Percentiles rank a stretch among this genome's conserved stretches.
Conservation (phyloP, 1,284 basidiomycete genomes). For the Trichosporon ovoides region DNA sequence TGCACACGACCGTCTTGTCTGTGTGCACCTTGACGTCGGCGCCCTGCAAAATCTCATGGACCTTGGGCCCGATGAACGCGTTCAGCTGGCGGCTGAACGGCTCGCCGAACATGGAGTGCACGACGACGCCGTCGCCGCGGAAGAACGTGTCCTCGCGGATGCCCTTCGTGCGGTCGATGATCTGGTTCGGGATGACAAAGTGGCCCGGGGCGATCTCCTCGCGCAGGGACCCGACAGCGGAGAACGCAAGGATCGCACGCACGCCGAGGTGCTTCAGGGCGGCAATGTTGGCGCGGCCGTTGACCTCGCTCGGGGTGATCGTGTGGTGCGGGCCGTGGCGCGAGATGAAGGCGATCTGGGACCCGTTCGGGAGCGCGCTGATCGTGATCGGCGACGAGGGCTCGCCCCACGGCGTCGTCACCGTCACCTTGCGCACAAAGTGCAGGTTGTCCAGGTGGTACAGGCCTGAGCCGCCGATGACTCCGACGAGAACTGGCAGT, state of each 20-base stretch:
- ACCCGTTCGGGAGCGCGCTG: slow-evolving; percentile 69
- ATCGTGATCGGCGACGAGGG: slow-evolving; percentile 90
- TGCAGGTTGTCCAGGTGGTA: slow-evolving; percentile 87
- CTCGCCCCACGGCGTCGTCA: slow-evolving; percentile 77
- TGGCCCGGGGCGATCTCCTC: slow-evolving; percentile 91
- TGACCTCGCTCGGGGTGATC: slow-evolving; percentile 68
- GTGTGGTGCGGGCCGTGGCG: slow-evolving; percentile 78
- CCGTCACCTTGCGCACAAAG: slow-evolving; percentile 59
- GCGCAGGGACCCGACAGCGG: slow-evolving; percentile 89
- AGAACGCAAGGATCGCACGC: slow-evolving; percentile 84
- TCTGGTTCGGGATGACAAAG: slow-evolving; percentile 83
- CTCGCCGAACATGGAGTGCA: slow-evolving; percentile 91
- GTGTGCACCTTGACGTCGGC: slow-evolving; percentile 63
- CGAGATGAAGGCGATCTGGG: slow-evolving; percentile 81
- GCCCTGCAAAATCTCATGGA: slow-evolving; percentile 60
- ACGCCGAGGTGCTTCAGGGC: slow-evolving; percentile 90
- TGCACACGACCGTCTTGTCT: slow-evolving; percentile 83
- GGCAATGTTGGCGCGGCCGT: slow-evolving; percentile 86
- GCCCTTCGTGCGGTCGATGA: slow-evolving; percentile 96
- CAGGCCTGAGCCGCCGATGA: slow-evolving; percentile 77
- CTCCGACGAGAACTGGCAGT: slow-evolving; percentile 68
- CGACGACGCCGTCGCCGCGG: slow-evolving; percentile 72
- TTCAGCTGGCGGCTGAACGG: slow-evolving; percentile 69
- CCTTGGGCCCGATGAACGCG: slow-evolving; percentile 61
- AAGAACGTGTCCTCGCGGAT: slow-evolving; percentile 83